Evolutionary conservation across 768 basidiomycete species (phyloP), one percentile per base, ranked within the genome.

Genomic region (Trametes cinnabarina): DNA sequence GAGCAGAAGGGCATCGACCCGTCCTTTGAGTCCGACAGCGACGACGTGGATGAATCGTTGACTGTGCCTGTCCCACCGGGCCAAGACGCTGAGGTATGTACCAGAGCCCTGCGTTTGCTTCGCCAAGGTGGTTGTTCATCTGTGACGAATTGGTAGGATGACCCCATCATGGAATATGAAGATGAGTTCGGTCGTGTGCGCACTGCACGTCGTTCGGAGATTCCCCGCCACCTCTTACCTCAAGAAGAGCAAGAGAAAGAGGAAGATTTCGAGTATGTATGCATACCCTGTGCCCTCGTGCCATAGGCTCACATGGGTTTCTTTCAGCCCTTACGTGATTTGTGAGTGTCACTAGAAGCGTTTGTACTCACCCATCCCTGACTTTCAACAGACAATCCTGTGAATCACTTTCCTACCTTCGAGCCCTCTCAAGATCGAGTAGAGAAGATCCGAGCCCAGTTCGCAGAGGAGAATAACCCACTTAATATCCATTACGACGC

Each of bases 121-220:
- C 44, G 26, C 54, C 23, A n/a, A 3, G 8, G 40, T 26, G 34
- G 34, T 34, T 7, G 8, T 34, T 14, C 10, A 14, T 15, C n/a
- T 53, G 9, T 14, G 19, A 23, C 2, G 50, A 1, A n/a, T n/a
- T n/a, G n/a, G n/a, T 55, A 90, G 85, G 79, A 85, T 55, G 91
- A 94, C 63, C 90, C 90, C 11, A 73, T 92, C 28, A 78, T 93
- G 5, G 92, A 94, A 69, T 93, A 92, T 58, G 84, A 88, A 67
- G 92, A 94, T 62, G 92, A 94, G 66, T 92, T 91, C 67, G 92
- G 92, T 34, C 84, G 92, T n/a, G 64, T 83, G 37, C 77, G 90
- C 58, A 88, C 81, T 0, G 83, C 81, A 17, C 79, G 77, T 49
- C 80, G 81, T 10, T 93, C 92, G 12, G 89, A 94, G 66, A 81